These are phyloP conservation scores for Allantophomopsis lycopodina DNA, from an alignment of 2,329 filamentous ascomycete species.

Conservation along the genomic window DNA sequence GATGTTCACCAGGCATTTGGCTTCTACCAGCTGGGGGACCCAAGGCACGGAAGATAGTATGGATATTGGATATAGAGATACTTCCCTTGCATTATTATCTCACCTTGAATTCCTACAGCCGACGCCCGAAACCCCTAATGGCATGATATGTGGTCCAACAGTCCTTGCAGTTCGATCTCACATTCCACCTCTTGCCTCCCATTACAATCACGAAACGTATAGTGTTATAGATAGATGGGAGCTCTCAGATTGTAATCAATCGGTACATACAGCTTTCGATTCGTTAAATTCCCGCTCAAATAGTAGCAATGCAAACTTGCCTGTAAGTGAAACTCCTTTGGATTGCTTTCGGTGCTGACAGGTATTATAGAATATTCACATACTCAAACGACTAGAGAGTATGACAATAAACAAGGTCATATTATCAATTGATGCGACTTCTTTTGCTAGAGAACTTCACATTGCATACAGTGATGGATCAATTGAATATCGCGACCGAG, in stretches of 20 bases:
- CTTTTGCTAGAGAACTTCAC: constrained; percentile 58
- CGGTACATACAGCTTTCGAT: constrained; percentile 63
- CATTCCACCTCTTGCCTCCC: constrained; percentile 33
- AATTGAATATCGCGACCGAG: constrained; percentile 66
- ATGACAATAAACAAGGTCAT: constrained; percentile 57
- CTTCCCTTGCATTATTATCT: constrained; percentile 50
- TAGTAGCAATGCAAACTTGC: constrained; percentile 26
- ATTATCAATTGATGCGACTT: constrained; percentile 52
- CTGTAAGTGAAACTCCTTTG: constrained; percentile 2
- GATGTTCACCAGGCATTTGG: constrained; percentile 40
- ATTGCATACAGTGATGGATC: constrained; percentile 70
- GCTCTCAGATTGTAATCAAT: constrained; percentile 48
- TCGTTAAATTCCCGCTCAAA: constrained; percentile 51
- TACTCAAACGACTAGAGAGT: constrained; percentile 51
- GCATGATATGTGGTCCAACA: constrained; percentile 32
- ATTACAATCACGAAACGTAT: constrained; percentile 49
- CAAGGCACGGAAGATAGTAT: constrained; percentile 8
- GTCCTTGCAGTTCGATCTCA: constrained; percentile 63
- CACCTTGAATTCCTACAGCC: constrained; percentile 62
- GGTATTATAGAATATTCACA: constrained; percentile 2
- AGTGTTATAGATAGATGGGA: constrained; percentile 80
- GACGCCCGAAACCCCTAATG: constrained; percentile 34
- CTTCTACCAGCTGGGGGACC: constrained; percentile 36
- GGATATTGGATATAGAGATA: constrained; percentile 29
- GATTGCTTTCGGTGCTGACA: constrained; percentile 4